Base-by-base conservation (phyloP, 371 early-diverging fungal species). In the Lichtheimia ramosa region DNA sequence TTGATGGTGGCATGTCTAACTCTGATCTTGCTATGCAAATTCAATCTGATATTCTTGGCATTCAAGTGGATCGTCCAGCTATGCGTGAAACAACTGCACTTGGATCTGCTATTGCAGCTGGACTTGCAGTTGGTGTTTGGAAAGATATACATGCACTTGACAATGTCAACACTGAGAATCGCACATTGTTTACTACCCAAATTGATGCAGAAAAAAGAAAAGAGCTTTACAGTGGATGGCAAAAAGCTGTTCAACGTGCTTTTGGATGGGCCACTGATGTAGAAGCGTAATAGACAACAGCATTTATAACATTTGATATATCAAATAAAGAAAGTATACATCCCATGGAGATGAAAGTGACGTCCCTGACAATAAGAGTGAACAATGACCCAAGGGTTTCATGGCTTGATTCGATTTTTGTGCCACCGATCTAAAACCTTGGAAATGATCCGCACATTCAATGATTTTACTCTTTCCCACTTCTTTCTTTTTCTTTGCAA, bases 61-160 rank as follows among this genome's bases (percentile, higher is more conserved):
- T 96, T 56, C 73, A 81, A 27, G 96, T 96, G 23, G 81, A 80
- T n/a, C 83, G 98, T 25, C 98, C 98, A 0, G 75, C 74, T 48
- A 96, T 96, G 95, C 82, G 89, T 42, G 98, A 98, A 71, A 91
- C 92, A 14, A 96, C 98, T 3, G 96, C 96, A 0, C 73, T 97
- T 12, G 98, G 98, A 27, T 95, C 97, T 10, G 98, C 98, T 0
- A 83, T 96, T 43, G 98, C 96, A 10, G 97, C 98, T 27, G 98
- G 93, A 3, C 70, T 93, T 12, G 94, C 86, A 23, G 80, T 89
- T 20, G 92, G 92, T 24, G 69, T 93, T n/a, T 94, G 92, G 91
- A 65, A 82, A 49, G 63, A 53, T 34, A 20, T 73, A 23, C 55
- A 53, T 20, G 71, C 73, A 13, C 58, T 83, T n/a, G 53, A 64